These are phyloP conservation scores for Astrephomene gubernaculifera DNA, from an alignment of 139 green algal genomes.

Conservation along the genomic window DNA sequence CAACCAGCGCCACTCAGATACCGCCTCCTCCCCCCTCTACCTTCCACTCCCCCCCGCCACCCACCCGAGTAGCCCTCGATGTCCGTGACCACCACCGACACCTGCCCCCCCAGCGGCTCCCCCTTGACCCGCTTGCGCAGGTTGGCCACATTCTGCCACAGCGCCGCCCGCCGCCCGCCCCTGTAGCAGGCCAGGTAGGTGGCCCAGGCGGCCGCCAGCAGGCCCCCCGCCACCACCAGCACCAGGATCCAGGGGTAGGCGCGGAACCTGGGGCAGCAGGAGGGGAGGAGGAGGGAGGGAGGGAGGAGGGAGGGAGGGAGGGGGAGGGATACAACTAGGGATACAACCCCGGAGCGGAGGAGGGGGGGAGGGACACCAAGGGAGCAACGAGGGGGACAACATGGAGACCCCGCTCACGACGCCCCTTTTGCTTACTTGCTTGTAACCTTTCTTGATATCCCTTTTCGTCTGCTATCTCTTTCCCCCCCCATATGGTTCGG, in stretches of 20 bases:
- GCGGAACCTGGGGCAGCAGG: not conserved
- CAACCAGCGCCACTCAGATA: not conserved
- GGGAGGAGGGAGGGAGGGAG: not conserved
- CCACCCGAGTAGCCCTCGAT: slow-evolving; percentile 70
- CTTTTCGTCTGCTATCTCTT: too few species aligned
- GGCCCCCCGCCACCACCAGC: slow-evolving; percentile 35
- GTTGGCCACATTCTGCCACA: slow-evolving; percentile 49
- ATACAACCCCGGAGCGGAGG: too few species aligned
- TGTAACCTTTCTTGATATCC: too few species aligned
- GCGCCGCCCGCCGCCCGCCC: slow-evolving; percentile 25
- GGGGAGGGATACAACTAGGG: too few species aligned
- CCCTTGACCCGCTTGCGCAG: slow-evolving; percentile 57
- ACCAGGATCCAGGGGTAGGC: slow-evolving; percentile 27
- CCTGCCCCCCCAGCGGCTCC: slow-evolving; percentile 55
- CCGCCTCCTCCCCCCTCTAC: not conserved
- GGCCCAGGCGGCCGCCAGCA: slow-evolving; percentile 4
- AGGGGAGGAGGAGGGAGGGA: not conserved
- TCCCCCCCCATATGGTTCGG: too few species aligned
- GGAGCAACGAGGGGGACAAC: too few species aligned
- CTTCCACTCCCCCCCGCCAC: not conserved
- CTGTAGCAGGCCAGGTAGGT: slow-evolving; percentile 41
- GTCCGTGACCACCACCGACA: slow-evolving; percentile 66
- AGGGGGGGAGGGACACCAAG: too few species aligned
- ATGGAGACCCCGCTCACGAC: too few species aligned
- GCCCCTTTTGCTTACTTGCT: too few species aligned